Base-by-base conservation (phyloP, 805 yeast species). In the Barnettozyma vustinii region DNA sequence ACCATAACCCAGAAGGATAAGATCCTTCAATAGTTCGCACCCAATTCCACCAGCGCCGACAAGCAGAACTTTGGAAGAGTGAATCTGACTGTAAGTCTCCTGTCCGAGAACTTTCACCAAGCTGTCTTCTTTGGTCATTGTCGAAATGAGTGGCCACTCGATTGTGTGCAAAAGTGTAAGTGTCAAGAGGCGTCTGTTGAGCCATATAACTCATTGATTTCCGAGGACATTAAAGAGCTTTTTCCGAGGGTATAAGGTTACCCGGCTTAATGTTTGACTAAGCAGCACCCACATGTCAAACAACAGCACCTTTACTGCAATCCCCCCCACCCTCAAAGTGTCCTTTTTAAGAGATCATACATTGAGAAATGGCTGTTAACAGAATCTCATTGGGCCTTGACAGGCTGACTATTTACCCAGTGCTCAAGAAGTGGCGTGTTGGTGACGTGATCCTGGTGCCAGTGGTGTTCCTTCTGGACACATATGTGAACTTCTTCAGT, bases 21-120 rank as follows among this genome's bases (percentile, higher is more conserved):
- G 70, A 61, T 91, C 85, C 62, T 91, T 91, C 50, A 91, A 70
- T 41, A 91, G 69, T 64, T 91, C 98, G 64, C 96, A 91, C 2
- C 98, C 98, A 55, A 91, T 90, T 7, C 98, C 98, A 27, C 98
- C 98, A 1, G 97, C 96, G 4, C 98, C 98, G 2, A 91, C 95
- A 67, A 91, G 70, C 26, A 91, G 69, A 13, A 90, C 87, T 53
- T 79, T 83, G 7, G 86, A 53, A 4, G 44, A 39, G 40, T 43
- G 52, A 44, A 58, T 51, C 35, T 52, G 48, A 1, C 45, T 39
- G 27, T 36, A 52, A 1, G 44, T 47, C 3, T 44, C 46, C 13
- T 48, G 46, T 1, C 62, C 61, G 1, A 58, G 49, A 2, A 57
- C 59, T 15, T 48, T 48, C 32, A 45, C 51, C 23, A 58, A 33